Percentiles rank a stretch among this genome's conserved stretches.
Evolutionary conservation across 768 basidiomycete species (phyloP).

Genomic region (Collybia mongolica): DNA sequence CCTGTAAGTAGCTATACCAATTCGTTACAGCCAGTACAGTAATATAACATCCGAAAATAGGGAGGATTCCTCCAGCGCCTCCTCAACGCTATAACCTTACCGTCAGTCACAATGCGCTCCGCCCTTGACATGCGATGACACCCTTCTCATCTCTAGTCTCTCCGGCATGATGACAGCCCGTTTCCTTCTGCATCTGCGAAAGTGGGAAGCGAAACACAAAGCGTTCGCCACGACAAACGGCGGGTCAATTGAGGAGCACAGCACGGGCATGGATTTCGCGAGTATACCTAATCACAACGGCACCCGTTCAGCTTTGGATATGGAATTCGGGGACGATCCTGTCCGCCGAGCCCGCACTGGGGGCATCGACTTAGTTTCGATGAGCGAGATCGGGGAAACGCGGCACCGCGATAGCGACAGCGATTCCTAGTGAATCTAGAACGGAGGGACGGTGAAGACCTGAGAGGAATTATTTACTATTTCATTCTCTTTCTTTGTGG

Average conservation of each 20-base stretch:
- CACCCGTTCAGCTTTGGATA: not conserved
- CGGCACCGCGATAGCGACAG: too few relatives aligned
- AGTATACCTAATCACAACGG: not conserved
- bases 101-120: not conserved
- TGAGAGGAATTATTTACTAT: too few relatives aligned
- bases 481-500: too few relatives aligned
- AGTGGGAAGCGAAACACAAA: slow-evolving; percentile 11
- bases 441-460: too few relatives aligned
- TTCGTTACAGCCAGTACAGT: not conserved
- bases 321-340: slow-evolving; percentile 1
- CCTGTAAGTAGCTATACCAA: slow-evolving; percentile 10
- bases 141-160: slow-evolving; percentile 3
- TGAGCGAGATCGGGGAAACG: too few relatives aligned
- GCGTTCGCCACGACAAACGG: not conserved
- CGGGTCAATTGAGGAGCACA: not conserved
- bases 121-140: too few relatives aligned
- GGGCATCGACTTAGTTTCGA: too few relatives aligned
- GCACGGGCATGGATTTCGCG: slow-evolving; percentile 6
- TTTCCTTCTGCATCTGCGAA: slow-evolving; percentile 14
- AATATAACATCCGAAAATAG: not conserved
- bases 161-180: slow-evolving; percentile 15
- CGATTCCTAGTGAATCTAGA: too few relatives aligned
- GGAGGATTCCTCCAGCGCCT: slow-evolving; percentile 1
- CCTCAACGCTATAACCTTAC: slow-evolving; percentile 1
- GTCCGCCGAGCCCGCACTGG: not conserved